Evolutionary conservation across 352 stramenopile genomes (phyloP), one percentile per base, ranked within the genome.

Genomic region (Phytophthora parvispora): DNA sequence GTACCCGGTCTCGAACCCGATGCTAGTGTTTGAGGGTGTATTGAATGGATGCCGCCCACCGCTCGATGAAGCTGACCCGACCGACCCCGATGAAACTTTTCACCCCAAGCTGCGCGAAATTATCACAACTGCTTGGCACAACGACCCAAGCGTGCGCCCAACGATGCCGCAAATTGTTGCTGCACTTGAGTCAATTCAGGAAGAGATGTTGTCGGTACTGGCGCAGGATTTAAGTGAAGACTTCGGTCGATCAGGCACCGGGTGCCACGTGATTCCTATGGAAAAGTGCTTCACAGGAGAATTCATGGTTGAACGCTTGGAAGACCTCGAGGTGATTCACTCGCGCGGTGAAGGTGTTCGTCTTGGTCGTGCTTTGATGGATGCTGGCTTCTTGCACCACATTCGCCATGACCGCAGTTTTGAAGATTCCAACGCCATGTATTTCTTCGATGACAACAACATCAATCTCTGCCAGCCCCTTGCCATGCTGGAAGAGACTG

Each of bases 341-440:
- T 60, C 61, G 2, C 43, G 45, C 8, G 59, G 70, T 1, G 82
- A 92, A 42, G 67, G 67, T 4, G 51, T 89, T 12, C 78, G 82
- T 0, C 56, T 92, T 28, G 84, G 82, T 40, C 86, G 83, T 20
- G 76, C 76, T 18, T 51, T 90, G 1, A 92, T 92, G 82, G 84
- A 90, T 32, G 80, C 82, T 6, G 84, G 84, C 0, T 79, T 87
- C 48, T 64, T 92, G 31, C 84, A 92, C 9, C 84, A 92, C 53
- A 9, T 78, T 34, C 57, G 52, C 10, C 84, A 92, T 40, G 62
- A 74, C 3, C 69, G 62, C 7, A 47, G 67, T 8, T 89, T 88
- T 42, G 72, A 81, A 50, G 48, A 67, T 28, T 78, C 16, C 57
- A 60, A 60, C 20, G 47, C 70, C 1, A 57, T 78, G 31, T 90